These are phyloP conservation scores for Paecilomyces fulvus DNA, from an alignment of 2,329 filamentous ascomycete species.

Conservation along the genomic window DNA sequence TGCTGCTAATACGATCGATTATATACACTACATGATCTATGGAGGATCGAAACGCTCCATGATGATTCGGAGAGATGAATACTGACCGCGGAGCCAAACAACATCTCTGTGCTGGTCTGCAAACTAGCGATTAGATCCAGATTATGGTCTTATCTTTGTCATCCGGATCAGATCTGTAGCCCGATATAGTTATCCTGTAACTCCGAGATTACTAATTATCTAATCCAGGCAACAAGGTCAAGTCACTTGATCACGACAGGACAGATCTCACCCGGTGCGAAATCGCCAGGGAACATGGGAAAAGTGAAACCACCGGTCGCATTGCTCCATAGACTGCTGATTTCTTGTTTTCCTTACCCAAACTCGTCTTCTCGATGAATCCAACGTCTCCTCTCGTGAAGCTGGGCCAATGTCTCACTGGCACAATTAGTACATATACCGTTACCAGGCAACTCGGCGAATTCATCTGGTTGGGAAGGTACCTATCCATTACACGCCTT, in stretches of 20 bases:
- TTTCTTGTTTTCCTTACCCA: too few species aligned
- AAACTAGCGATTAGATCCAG: neutral
- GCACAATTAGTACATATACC: conserved; percentile 3
- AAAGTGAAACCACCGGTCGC: too few species aligned
- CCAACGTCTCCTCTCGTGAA: conserved; percentile 1
- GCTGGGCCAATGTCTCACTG: conserved; percentile 3
- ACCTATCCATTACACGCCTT: neutral
- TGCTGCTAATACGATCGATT: neutral
- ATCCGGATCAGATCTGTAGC: neutral
- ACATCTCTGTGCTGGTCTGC: neutral
- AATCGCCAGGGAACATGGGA: too few species aligned
- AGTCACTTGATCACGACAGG: too few species aligned
- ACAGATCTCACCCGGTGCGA: too few species aligned
- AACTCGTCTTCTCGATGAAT: too few species aligned
- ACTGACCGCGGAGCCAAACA: neutral
- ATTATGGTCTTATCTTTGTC: neutral
- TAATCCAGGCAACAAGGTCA: too few species aligned
- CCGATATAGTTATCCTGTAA: neutral
- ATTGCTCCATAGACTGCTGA: too few species aligned
- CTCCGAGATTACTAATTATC: too few species aligned
- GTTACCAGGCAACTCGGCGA: conserved; percentile 4
- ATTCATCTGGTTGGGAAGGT: conserved; percentile 5
- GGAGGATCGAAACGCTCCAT: neutral
- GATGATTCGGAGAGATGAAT: neutral
- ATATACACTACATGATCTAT: neutral